Base-by-base conservation (phyloP, 2,329 filamentous ascomycete species). In the Cytospora piceicola region DNA sequence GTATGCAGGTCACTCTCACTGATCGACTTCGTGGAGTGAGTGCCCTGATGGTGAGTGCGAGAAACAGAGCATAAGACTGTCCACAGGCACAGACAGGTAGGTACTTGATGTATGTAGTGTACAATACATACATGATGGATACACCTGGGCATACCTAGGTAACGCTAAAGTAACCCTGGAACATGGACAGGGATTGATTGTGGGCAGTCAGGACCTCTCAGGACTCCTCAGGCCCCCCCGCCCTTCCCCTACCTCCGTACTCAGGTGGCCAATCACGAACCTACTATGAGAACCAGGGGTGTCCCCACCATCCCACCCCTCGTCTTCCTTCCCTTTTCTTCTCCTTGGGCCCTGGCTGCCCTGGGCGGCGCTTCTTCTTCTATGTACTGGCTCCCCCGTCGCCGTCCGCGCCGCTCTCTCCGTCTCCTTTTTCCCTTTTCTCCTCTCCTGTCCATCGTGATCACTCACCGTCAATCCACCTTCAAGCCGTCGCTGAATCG, bases 241-340 rank as follows among this genome's bases (percentile, higher is more conserved):
- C 42, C 34, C 52, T 49, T 29, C 20, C 60, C 36, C 59, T 53
- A 34, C 52, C 36, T 30, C 34, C 24, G 15, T 17, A 22, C 59
- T 22, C 34, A 3, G 27, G 14, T 27, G 32, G 4, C 60, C 60
- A 62, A 62, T 62, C n/a, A 36, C 6, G 14, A 27, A 52, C 51
- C 5, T 4, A 17, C 4, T n/a, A 30, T 17, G 24, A 17, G 15
- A 39, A 56, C 60, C 52, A 56, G 60, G 60, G 60, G 29, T 20
- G 20, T 39, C 60, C 60, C 60, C 60, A 46, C 51, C 36, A 46
- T 20, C 52, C 52, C 52, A 54, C 52, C 57, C 34, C 36, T 46
- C 57, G 46, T 14, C 39, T 49, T 73, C 69, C 70, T 71, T 71
- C 68, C 70, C 65, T 72, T 72, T 74, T 74, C 73, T 72, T 71